Evolutionary conservation across 2,329 filamentous ascomycete genomes (phyloP).

Genomic region (Arthrinium phaeospermum): DNA sequence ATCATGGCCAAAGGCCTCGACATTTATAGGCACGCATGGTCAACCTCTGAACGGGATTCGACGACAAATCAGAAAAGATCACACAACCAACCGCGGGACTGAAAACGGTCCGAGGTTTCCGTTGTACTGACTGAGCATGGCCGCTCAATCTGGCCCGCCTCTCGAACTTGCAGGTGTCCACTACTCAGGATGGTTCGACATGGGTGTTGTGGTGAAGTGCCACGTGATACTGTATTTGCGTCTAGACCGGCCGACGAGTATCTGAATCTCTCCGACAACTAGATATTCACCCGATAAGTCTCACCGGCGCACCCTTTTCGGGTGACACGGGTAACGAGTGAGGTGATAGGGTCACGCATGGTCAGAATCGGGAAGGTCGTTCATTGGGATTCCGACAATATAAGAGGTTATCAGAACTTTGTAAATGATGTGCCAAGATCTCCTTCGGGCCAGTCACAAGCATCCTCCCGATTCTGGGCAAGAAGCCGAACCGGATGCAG

Average conservation of each 20-base stretch:
- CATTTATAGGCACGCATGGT: background rate
- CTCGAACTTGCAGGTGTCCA: no score
- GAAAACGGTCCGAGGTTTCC: background rate
- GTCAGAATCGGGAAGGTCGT: background rate
- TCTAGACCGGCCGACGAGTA: background rate
- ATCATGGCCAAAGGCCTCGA: no score
- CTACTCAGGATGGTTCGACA: background rate
- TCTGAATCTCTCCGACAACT: background rate
- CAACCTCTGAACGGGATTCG: background rate
- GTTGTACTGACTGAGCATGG: background rate
- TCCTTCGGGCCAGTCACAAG: background rate
- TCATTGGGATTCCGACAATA: no score
- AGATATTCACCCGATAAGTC: background rate
- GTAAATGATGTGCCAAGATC: background rate
- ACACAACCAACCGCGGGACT: background rate
- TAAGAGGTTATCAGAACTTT: no score
- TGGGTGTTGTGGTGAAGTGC: background rate
- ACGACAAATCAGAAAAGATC: background rate
- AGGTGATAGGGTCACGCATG: background rate
- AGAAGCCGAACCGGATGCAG: background rate
- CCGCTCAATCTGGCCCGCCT: background rate
- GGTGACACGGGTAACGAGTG: background rate
- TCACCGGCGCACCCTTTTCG: background rate
- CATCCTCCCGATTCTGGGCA: background rate
- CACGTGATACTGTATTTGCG: background rate